Conservation (phyloP, 2,329 filamentous ascomycete genomes). For the Aspergillus piperis region DNA sequence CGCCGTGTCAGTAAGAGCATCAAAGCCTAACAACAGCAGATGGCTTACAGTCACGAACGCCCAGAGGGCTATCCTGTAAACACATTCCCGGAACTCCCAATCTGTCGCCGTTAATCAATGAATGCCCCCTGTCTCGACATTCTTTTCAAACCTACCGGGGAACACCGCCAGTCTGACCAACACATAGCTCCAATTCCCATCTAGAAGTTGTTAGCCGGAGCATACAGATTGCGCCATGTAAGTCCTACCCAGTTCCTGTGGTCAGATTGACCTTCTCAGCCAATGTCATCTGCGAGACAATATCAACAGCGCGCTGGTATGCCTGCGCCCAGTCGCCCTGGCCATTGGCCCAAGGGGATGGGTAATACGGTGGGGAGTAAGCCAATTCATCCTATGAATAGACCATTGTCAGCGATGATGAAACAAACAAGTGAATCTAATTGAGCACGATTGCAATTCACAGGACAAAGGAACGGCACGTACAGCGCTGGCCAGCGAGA, state of each 20-base stretch:
- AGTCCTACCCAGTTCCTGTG: slow-evolving; percentile 76
- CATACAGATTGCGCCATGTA: not conserved
- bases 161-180: slow-evolving; percentile 65
- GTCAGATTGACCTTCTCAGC: slow-evolving; percentile 93
- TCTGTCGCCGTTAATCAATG: slow-evolving; percentile 16
- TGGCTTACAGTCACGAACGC: slow-evolving; percentile 65
- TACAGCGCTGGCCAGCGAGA: slow-evolving; percentile 38
- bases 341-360: slow-evolving; percentile 83
- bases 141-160: slow-evolving; percentile 34
- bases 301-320: slow-evolving; percentile 72
- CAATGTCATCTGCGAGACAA: slow-evolving; percentile 81
- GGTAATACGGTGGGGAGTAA: slow-evolving; percentile 69
- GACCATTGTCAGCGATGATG: slow-evolving; percentile 6
- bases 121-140: not conserved
- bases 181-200: slow-evolving; percentile 71
- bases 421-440: too few species aligned
- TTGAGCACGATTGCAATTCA: not conserved
- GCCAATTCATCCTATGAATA: slow-evolving; percentile 30
- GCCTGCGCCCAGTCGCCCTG: slow-evolving; percentile 73
- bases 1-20: not conserved
- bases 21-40: not conserved
- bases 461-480: slow-evolving; percentile 1
- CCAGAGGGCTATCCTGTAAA: slow-evolving; percentile 81
- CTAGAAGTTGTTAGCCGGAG: slow-evolving; percentile 36
- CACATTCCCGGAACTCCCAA: slow-evolving; percentile 71